A percentile compares a stretch with the other conserved stretches of the same genome.
These are phyloP conservation scores for Arxiozyma slooffiae DNA, from an alignment of 1,139 yeast species.

Conservation along the genomic window DNA sequence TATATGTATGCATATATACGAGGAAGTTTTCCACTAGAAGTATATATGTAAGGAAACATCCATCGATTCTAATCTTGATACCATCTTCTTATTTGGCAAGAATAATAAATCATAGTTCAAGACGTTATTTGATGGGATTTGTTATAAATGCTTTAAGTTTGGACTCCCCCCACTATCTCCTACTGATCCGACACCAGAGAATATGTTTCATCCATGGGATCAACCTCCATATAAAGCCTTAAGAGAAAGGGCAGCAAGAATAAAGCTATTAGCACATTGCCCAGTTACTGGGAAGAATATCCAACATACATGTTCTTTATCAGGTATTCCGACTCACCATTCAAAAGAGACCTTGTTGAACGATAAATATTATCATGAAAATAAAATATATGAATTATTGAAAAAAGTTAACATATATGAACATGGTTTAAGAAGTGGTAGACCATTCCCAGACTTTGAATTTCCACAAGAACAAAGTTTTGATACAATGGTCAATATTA, in stretches of 20 bases:
- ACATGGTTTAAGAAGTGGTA: constrained; percentile 87
- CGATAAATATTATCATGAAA: constrained; percentile 62
- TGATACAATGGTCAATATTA: constrained; percentile 69
- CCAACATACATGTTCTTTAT: constrained; percentile 77
- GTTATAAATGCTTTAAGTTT: constrained; percentile 50
- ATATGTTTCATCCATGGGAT: constrained; percentile 78
- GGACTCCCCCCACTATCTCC: constrained; percentile 55
- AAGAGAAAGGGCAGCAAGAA: constrained; percentile 84
- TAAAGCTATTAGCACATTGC: constrained; percentile 78
- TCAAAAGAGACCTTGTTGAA: constrained; percentile 79
- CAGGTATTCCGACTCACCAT: constrained; percentile 96
- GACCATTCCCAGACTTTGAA: constrained; percentile 89
- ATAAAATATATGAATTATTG: constrained; percentile 59
- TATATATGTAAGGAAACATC: background rate
- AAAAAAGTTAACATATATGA: constrained; percentile 85
- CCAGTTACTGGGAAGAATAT: constrained; percentile 81
- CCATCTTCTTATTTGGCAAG: background rate
- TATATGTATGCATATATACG: background rate
- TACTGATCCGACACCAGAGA: constrained; percentile 54
- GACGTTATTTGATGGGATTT: constrained; percentile 37
- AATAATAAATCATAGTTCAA: constrained; percentile 1
- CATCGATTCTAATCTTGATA: background rate
- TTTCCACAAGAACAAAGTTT: constrained; percentile 75
- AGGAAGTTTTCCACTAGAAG: background rate
- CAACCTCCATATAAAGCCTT: constrained; percentile 82